Base-by-base conservation (phyloP, 768 basidiomycete species). In the Arthromyces matolae region DNA sequence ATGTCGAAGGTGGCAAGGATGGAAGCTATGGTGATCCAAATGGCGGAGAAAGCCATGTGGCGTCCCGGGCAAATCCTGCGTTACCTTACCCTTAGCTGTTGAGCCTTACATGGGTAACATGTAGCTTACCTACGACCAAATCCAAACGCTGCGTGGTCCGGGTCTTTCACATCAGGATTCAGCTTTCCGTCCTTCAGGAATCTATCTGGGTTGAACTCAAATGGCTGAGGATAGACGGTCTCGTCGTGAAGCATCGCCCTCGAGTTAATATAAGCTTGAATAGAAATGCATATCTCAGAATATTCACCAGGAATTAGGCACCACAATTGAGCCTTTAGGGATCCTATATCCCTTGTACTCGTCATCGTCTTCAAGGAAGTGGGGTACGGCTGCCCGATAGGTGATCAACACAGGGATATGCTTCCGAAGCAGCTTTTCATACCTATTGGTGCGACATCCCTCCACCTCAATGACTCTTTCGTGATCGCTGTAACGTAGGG, bases 211-310 rank as follows among this genome's bases (percentile, higher is more conserved):
- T 58, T 52, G 53, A 72, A 72, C 5, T 12, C 29, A 1, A 58
- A 47, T 8, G 70, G 65, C 1, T 68, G 54, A 3, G 65, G 61
- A 47, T 71, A 73, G 19, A 55, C 51, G 7, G 51, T 45, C 47
- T 63, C 60, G 22, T 73, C 58, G 34, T 60, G 63, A 4, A 63
- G 50, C 24, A 73, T 67, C 5, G 63, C 62, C 71, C 71, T 72
- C n/a, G n/a, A n/a, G n/a, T n/a, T n/a, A n/a, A n/a, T n/a, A n/a
- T n/a, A n/a, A n/a, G 27, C 22, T 4, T 5, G 13, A 27, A 3
- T 14, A 43, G n/a, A 29, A 1, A 25, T 6, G 4, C 2, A 42
- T 8, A 22, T 10, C 23, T 3, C 14, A 2, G 7, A 22, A 12
- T 16, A 42, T 48, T 22, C 37, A 64, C 70, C 65, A 70, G 31